phyloP scores from a whole-genome alignment of 2,329 filamentous ascomycete genomes.

The Fusarium guadeloupense region DNA sequence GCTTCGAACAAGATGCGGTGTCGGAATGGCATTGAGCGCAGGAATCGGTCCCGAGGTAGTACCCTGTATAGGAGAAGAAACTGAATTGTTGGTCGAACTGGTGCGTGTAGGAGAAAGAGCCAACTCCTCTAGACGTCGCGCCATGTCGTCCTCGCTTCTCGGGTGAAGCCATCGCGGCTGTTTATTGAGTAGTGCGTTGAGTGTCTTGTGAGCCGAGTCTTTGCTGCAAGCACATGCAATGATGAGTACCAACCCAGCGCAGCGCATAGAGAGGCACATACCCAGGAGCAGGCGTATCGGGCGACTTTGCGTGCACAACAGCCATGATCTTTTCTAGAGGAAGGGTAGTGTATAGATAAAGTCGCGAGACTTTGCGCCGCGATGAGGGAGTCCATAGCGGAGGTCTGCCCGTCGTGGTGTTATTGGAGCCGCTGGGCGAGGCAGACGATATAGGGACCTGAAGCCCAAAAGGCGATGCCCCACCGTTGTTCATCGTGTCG shows the following conservation, averaged over 20 bases:
- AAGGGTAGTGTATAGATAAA: slow-evolving; percentile 66
- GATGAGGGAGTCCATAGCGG: slow-evolving; percentile 64
- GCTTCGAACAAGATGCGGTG: slow-evolving; percentile 21
- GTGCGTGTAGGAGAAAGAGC: slow-evolving; percentile 50
- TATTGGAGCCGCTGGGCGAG: slow-evolving; percentile 45
- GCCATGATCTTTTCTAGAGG: slow-evolving; percentile 60
- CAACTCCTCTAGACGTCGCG: slow-evolving; percentile 58
- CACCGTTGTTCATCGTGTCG: slow-evolving; percentile 23
- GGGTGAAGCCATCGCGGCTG: slow-evolving; percentile 67
- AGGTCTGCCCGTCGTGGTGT: slow-evolving; percentile 58
- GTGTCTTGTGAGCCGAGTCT: slow-evolving; percentile 67
- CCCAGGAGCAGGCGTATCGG: slow-evolving; percentile 58
- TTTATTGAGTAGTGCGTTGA: slow-evolving; percentile 65
- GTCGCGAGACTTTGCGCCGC: slow-evolving; percentile 62
- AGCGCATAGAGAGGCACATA: slow-evolving; percentile 44
- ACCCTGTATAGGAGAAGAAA: slow-evolving; percentile 18
- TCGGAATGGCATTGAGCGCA: slow-evolving; percentile 28
- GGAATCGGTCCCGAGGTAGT: slow-evolving; percentile 22
- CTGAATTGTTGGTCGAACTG: slow-evolving; percentile 30
- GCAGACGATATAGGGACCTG: slow-evolving; percentile 34
- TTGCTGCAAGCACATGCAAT: slow-evolving; percentile 53
- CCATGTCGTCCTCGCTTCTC: slow-evolving; percentile 60
- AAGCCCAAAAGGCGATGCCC: slow-evolving; percentile 29
- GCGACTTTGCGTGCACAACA: slow-evolving; percentile 54
- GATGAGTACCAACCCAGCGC: slow-evolving; percentile 6